A percentile compares a stretch with the other conserved stretches of the same genome.
Conservation (phyloP, 2,329 filamentous ascomycete genomes). For the Tricladium varicosporioides region DNA sequence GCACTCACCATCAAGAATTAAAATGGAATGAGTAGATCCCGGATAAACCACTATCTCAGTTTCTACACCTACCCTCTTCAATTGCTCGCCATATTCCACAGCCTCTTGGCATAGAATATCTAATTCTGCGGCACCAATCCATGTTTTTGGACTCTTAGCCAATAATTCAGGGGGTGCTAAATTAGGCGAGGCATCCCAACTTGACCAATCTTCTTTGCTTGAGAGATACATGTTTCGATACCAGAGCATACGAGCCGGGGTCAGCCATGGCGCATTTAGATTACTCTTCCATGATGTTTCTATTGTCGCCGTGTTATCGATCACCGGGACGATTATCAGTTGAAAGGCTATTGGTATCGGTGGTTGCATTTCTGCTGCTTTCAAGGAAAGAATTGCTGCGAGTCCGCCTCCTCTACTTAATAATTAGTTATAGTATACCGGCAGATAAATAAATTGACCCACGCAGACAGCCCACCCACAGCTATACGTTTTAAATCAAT, state of each 20-base stretch:
- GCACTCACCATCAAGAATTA: slow-evolving; percentile 48
- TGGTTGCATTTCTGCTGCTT: slow-evolving; percentile 36
- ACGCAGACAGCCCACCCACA: slow-evolving; percentile 46
- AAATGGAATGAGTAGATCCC: slow-evolving; percentile 53
- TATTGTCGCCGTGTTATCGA: slow-evolving; percentile 53
- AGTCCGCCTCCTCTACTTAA: slow-evolving; percentile 43
- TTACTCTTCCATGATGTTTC: slow-evolving; percentile 48
- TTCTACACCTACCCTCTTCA: slow-evolving; percentile 43
- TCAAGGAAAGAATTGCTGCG: slow-evolving; percentile 48
- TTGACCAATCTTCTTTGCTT: slow-evolving; percentile 40
- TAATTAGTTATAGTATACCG: neutral
- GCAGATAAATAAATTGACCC: neutral
- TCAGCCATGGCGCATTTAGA: slow-evolving; percentile 48
- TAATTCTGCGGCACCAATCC: slow-evolving; percentile 50
- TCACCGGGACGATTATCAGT: slow-evolving; percentile 54
- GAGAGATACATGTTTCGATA: slow-evolving; percentile 55
- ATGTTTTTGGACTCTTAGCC: slow-evolving; percentile 46
- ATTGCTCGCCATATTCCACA: slow-evolving; percentile 45
- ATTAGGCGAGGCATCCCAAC: slow-evolving; percentile 49
- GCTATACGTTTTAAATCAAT: slow-evolving; percentile 44
- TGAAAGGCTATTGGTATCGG: slow-evolving; percentile 33
- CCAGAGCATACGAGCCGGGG: slow-evolving; percentile 56
- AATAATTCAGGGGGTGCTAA: slow-evolving; percentile 47
- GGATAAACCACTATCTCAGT: slow-evolving; percentile 47
- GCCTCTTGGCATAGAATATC: slow-evolving; percentile 53